Conservation (phyloP, 2,329 filamentous ascomycete species). For the Diplocarpon rosae region DNA sequence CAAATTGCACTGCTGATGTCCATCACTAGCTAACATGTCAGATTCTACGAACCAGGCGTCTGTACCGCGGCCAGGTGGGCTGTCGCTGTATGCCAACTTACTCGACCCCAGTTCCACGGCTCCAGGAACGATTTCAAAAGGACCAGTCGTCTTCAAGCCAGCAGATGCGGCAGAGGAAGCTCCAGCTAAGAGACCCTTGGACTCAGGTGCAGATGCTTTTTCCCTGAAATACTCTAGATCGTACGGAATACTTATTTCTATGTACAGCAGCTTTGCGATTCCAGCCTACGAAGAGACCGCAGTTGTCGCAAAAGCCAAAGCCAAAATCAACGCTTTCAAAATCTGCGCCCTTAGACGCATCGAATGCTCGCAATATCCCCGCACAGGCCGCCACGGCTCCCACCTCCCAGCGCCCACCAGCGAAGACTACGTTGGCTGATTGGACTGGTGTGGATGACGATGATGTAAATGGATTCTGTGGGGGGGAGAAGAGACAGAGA, state of each 20-base stretch:
- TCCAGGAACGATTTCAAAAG: slow-evolving; percentile 57
- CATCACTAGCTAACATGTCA: slow-evolving; percentile 17
- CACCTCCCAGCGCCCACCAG: slow-evolving; percentile 31
- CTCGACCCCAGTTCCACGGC: slow-evolving; percentile 50
- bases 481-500: slow-evolving; percentile 50
- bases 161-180: slow-evolving; percentile 33
- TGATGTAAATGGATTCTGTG: slow-evolving; percentile 56
- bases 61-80: slow-evolving; percentile 33
- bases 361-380: slow-evolving; percentile 20
- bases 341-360: slow-evolving; percentile 24
- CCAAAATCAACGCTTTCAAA: slow-evolving; percentile 50
- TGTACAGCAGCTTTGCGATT: slow-evolving; percentile 59
- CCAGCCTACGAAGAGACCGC: slow-evolving; percentile 73
- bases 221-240: slow-evolving; percentile 20
- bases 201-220: slow-evolving; percentile 42
- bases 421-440: slow-evolving; percentile 65
- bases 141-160: slow-evolving; percentile 58
- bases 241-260: slow-evolving; percentile 35
- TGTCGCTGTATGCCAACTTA: slow-evolving; percentile 79
- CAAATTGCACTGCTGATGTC: neutral
- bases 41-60: slow-evolving; percentile 16
- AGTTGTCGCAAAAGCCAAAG: slow-evolving; percentile 49
- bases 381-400: slow-evolving; percentile 24
- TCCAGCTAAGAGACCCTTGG: slow-evolving; percentile 50
- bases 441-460: slow-evolving; percentile 78